Evolutionary conservation across 306 rosid genomes (phyloP).

Genomic region (Castanea sativa): DNA sequence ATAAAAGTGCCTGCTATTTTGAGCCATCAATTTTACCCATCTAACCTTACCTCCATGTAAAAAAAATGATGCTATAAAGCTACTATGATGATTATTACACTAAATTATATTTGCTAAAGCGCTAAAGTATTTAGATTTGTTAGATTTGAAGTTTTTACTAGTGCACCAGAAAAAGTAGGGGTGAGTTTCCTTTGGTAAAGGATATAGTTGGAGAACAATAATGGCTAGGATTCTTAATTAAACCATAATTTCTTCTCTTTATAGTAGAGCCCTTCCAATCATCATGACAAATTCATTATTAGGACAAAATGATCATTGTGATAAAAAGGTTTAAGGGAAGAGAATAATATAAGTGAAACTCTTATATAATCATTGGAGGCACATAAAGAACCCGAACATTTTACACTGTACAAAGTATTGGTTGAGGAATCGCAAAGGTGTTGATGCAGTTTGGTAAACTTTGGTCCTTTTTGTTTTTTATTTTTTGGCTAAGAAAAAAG

Average conservation of each 20-base stretch:
- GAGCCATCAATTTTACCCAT: neutral
- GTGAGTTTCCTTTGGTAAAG: neutral
- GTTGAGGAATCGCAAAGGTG: too few relatives aligned
- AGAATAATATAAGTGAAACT: neutral
- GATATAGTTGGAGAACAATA: neutral
- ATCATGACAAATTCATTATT: neutral
- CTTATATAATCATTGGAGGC: neutral
- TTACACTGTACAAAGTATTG: neutral
- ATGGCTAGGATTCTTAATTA: slow-evolving; percentile 2
- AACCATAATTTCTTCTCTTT: neutral
- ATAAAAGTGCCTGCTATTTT: neutral
- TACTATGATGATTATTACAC: neutral
- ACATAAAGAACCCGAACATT: neutral
- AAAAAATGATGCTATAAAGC: neutral
- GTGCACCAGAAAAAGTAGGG: neutral
- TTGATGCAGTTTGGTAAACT: too few relatives aligned
- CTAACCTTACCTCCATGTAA: neutral
- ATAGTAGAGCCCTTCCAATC: neutral
- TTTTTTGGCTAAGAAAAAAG: too few relatives aligned
- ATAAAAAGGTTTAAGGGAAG: neutral
- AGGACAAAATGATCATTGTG: neutral
- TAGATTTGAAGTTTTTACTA: too few relatives aligned
- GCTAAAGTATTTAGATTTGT: neutral
- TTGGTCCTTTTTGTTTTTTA: too few relatives aligned
- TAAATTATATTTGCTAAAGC: neutral